Evolutionary conservation across 306 rosid species (phyloP), one percentile per base, ranked within the genome.

Genomic region (Prunus mume): DNA sequence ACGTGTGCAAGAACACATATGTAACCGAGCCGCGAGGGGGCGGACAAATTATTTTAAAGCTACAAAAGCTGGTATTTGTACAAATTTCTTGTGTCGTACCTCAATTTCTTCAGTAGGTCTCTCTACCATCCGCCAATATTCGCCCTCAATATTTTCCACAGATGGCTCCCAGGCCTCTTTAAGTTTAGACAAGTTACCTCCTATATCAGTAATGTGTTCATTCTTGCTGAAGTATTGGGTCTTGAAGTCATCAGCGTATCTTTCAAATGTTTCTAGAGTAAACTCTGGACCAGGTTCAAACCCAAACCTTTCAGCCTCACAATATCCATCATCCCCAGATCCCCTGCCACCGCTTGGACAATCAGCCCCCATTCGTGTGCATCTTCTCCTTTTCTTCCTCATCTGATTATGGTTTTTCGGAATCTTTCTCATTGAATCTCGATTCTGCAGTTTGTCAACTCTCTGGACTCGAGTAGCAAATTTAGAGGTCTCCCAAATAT

Each of bases 71-170:
- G 68, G 65, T 68, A 84, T 66, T 65, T 45, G 71, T 51, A 78
- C 38, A 58, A 68, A 74, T 74, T 56, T 9, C 74, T 51, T 27
- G 20, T 78, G 82, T 79, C 51, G 86, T 81, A 88, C 99, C 97
- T 96, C 99, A 79, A 92, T 92, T 87, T 96, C 97, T 89, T 92
- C 99, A 32, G 98, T 88, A 76, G 99, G 98, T 80, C 77, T 92
- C 88, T 96, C 97, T 32, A 96, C 98, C 98, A 92, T 92, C 78
- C 99, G 96, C 99, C 99, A 96, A 78, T 96, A 96, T 86, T 96
- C 99, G 38, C 99, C 99, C 82, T 96, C 99, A 79, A 96, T 92
- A 84, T 75, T 83, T 68, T 91, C 99, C 83, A 89, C 86, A 34
- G 96, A 85, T 67, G 89, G 98, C 85, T 89, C 90, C 50, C 71